phyloP scores from a whole-genome alignment of 352 stramenopile species.

The Phytophthora litchii region DNA sequence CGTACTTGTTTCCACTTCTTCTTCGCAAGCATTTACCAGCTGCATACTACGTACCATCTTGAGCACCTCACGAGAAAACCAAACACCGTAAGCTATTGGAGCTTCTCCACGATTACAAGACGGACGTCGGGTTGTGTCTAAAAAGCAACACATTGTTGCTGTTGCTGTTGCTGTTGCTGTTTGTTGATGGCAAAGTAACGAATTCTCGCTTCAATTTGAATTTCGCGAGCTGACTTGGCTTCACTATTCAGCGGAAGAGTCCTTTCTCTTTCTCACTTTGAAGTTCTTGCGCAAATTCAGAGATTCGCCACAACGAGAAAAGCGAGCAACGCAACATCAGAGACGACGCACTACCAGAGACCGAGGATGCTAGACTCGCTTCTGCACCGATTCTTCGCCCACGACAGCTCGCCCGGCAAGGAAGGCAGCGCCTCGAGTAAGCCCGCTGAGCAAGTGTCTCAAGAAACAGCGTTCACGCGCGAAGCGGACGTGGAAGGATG shows the following conservation, averaged over 20 bases:
- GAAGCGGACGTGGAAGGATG: slow-evolving; percentile 52
- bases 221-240: background rate
- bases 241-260: slow-evolving; percentile 18
- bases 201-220: slow-evolving; percentile 20
- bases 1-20: background rate
- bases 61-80: background rate
- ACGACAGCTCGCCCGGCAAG: slow-evolving; percentile 14
- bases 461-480: slow-evolving; percentile 41
- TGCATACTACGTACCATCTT: background rate
- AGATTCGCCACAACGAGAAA: slow-evolving; percentile 11
- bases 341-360: slow-evolving; percentile 6
- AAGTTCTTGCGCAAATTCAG: slow-evolving; percentile 25
- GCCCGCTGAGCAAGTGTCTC: slow-evolving; percentile 24
- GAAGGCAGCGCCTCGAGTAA: slow-evolving; percentile 10
- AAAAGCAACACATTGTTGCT: no score
- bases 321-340: slow-evolving; percentile 2
- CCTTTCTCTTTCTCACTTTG: slow-evolving; percentile 27
- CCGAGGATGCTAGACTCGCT: slow-evolving; percentile 43
- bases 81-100: background rate
- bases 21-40: background rate
- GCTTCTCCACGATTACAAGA: background rate
- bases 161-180: no score
- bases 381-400: slow-evolving; percentile 41
- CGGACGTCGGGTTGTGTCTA: background rate
- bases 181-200: slow-evolving; percentile 9